phyloP scores from a whole-genome alignment of 805 yeast genomes.

The Yarrowia osloensis region DNA sequence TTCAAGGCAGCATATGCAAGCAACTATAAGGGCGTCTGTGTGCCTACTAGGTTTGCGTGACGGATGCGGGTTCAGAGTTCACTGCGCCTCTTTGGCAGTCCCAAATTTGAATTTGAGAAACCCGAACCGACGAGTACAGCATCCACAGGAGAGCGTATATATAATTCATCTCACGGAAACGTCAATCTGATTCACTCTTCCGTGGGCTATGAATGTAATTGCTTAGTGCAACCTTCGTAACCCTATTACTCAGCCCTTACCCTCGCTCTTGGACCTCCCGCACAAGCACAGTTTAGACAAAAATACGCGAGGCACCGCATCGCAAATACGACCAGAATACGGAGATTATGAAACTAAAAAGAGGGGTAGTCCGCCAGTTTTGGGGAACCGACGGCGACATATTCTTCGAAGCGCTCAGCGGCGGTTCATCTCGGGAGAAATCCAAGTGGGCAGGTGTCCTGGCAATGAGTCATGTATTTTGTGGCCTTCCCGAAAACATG shows the following conservation, averaged over 20 bases:
- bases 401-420: too few relatives aligned
- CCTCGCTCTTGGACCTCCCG: slow-evolving; percentile 19
- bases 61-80: slow-evolving; percentile 24
- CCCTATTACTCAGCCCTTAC: background rate
- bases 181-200: background rate
- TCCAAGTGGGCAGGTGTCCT: too few relatives aligned
- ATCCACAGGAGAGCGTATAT: background rate
- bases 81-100: slow-evolving; percentile 8
- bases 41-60: background rate
- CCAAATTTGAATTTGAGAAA: background rate
- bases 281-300: slow-evolving; percentile 8
- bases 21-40: slow-evolving; percentile 1
- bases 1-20: slow-evolving; percentile 24
- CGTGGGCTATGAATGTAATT: background rate
- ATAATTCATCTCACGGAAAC: background rate
- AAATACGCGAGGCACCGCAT: slow-evolving; percentile 24
- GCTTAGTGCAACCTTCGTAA: background rate
- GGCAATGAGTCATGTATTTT: too few relatives aligned
- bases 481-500: background rate
- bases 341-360: slow-evolving; percentile 7
- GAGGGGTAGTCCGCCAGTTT: background rate
- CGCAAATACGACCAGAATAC: slow-evolving; percentile 19
- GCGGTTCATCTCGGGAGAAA: too few relatives aligned
- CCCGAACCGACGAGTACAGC: background rate
- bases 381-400: background rate